Percentiles rank a stretch among this genome's conserved stretches.
Conservation (phyloP, 768 basidiomycete genomes). For the Hericium alpestre region DNA sequence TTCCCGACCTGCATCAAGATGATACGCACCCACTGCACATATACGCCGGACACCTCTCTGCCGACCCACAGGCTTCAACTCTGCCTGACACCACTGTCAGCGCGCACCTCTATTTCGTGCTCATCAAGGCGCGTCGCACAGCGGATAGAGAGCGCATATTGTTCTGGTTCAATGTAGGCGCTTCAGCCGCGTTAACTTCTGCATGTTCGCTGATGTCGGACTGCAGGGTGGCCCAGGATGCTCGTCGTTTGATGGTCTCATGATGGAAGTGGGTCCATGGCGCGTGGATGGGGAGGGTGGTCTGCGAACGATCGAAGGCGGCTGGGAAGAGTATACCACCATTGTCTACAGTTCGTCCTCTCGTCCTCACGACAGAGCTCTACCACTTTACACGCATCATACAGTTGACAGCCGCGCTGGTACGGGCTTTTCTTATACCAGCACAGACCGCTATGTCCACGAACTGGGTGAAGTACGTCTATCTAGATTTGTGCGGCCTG, state of each 20-base stretch:
- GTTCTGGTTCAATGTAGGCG: conserved; percentile 92
- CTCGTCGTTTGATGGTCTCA: conserved; percentile 90
- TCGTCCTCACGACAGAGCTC: background rate
- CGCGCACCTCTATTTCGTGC: conserved; percentile 79
- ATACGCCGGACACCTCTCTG: conserved; percentile 77
- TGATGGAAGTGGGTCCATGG: conserved; percentile 99
- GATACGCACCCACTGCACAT: conserved; percentile 61
- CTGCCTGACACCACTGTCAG: conserved; percentile 49
- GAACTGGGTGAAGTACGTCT: conserved; percentile 54
- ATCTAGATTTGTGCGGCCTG: background rate
- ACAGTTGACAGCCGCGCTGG: conserved; percentile 98
- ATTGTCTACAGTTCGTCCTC: conserved; percentile 76
- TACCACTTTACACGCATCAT: background rate
- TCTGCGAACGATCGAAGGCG: conserved; percentile 67
- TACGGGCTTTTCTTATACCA: conserved; percentile 86
- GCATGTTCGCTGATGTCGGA: background rate
- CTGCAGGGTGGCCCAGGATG: conserved; percentile 89
- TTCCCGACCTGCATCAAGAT: conserved; percentile 73
- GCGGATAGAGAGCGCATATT: conserved; percentile 88
- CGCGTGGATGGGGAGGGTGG: conserved; percentile 62
- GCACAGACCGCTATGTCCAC: conserved; percentile 77
- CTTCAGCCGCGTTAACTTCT: background rate
- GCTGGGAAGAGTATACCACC: conserved; percentile 96
- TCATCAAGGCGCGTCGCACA: conserved; percentile 74
- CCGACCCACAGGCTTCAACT: conserved; percentile 53